Evolutionary conservation across 139 green algal species (phyloP).

Genomic region (Edaphochlamys debaryana): DNA sequence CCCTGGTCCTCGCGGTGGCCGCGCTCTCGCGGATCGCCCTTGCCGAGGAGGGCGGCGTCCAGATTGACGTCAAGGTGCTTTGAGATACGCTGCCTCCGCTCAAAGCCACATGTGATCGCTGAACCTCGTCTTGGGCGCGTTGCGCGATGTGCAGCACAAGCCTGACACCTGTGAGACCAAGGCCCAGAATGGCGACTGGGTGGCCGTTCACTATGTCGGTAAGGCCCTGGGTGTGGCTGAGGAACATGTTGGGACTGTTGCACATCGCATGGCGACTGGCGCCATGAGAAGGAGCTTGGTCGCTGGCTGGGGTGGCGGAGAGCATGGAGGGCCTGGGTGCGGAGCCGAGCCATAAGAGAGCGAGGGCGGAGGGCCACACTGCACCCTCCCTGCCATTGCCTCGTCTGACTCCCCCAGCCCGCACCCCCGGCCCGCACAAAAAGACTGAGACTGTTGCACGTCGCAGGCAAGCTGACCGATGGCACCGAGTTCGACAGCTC

Average conservation of each 20-base stretch:
- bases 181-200: background rate
- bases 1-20: no score
- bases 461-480: constrained; percentile 51
- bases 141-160: background rate
- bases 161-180: constrained; percentile 1
- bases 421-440: background rate
- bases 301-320: background rate
- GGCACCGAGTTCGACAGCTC: constrained; percentile 60
- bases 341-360: no score
- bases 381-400: no score
- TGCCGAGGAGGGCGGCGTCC: background rate
- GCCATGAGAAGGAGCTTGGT: background rate
- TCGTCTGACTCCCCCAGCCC: background rate
- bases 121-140: background rate
- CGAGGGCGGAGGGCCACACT: no score
- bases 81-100: background rate
- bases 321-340: background rate
- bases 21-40: no score
- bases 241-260: background rate
- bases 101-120: background rate
- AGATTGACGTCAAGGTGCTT: constrained; percentile 15
- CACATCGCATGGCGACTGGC: no score
- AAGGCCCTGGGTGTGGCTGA: background rate
- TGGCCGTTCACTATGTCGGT: constrained; percentile 1
- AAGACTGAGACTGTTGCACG: background rate